Percentiles rank a stretch among this genome's conserved stretches.
Conservation (phyloP, 192 early-diverging fungal species). For the Backusella westeae region DNA sequence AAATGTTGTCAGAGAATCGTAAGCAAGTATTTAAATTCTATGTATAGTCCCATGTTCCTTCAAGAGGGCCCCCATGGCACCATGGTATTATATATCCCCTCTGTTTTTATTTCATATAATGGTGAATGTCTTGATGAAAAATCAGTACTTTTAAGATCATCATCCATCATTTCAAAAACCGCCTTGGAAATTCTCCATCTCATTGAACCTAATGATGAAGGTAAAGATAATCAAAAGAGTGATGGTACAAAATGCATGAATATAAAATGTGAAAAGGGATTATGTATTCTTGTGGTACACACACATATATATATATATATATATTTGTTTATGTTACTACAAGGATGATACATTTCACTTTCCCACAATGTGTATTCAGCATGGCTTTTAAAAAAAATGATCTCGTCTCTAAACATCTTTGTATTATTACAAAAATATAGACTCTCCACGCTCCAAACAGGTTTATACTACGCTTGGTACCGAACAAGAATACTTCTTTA, state of each 20-base stretch:
- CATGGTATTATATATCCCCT: slow-evolving; percentile 93
- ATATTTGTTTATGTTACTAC: too few relatives aligned
- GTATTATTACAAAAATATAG: slow-evolving; percentile 18
- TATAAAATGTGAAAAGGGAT: not conserved
- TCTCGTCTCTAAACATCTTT: not conserved
- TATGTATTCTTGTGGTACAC: not conserved
- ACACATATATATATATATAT: too few relatives aligned
- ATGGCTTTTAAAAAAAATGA: not conserved
- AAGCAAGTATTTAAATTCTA: not conserved
- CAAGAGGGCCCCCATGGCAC: slow-evolving; percentile 91
- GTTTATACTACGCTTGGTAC: slow-evolving; percentile 93
- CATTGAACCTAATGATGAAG: slow-evolving; percentile 56
- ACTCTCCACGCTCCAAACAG: slow-evolving; percentile 67
- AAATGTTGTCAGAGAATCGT: not conserved
- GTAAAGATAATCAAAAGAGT: slow-evolving; percentile 33
- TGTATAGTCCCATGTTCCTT: slow-evolving; percentile 87
- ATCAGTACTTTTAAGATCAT: slow-evolving; percentile 93
- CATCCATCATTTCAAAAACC: slow-evolving; percentile 81
- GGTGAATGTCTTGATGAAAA: slow-evolving; percentile 99
- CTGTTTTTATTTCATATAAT: slow-evolving; percentile 99
- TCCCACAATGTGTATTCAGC: not conserved
- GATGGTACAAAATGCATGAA: not conserved
- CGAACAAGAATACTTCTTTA: slow-evolving; percentile 99
- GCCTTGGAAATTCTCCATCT: slow-evolving; percentile 77
- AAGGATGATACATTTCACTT: not conserved